Conservation (phyloP, 345 rosid genomes). For the Arabis hirsuta region DNA sequence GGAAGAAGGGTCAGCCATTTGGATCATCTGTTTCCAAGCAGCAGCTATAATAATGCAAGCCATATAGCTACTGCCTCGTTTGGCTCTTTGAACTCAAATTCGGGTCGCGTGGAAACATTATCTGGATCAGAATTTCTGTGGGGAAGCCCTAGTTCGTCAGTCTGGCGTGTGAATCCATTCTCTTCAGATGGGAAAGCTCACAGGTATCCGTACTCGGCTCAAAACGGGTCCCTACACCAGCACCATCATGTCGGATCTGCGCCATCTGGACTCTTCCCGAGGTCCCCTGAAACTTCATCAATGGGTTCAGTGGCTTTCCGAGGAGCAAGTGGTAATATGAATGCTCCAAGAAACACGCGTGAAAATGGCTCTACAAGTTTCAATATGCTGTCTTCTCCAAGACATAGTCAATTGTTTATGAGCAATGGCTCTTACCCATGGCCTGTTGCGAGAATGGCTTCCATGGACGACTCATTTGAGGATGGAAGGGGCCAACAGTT, state of each 20-base stretch:
- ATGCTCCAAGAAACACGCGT: slow-evolving; percentile 51
- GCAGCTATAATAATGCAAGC: slow-evolving; percentile 43
- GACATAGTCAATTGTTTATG: slow-evolving; percentile 57
- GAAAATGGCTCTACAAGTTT: slow-evolving; percentile 58
- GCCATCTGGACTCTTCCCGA: slow-evolving; percentile 73
- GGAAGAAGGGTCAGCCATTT: slow-evolving; percentile 47
- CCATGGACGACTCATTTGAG: slow-evolving; percentile 59
- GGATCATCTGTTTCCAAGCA: slow-evolving; percentile 50
- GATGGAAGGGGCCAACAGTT: slow-evolving; percentile 56
- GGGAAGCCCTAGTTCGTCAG: slow-evolving; percentile 54
- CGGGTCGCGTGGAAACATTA: slow-evolving; percentile 26
- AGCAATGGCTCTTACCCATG: slow-evolving; percentile 61
- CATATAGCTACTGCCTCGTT: slow-evolving; percentile 51
- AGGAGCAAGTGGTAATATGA: slow-evolving; percentile 49
- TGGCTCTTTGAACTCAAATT: slow-evolving; percentile 48
- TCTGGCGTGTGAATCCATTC: slow-evolving; percentile 64
- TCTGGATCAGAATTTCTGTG: slow-evolving; percentile 43
- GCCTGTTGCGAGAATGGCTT: slow-evolving; percentile 36
- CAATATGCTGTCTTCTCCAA: slow-evolving; percentile 68
- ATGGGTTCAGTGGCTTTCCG: slow-evolving; percentile 55
- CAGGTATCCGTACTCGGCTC: slow-evolving; percentile 55
- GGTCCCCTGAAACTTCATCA: slow-evolving; percentile 70
- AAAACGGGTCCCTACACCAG: slow-evolving; percentile 45
- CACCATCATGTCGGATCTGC: slow-evolving; percentile 88
- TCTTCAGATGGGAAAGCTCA: slow-evolving; percentile 53